Base-by-base conservation (phyloP, 371 early-diverging fungal genomes). In the Funneliformis caledonium region DNA sequence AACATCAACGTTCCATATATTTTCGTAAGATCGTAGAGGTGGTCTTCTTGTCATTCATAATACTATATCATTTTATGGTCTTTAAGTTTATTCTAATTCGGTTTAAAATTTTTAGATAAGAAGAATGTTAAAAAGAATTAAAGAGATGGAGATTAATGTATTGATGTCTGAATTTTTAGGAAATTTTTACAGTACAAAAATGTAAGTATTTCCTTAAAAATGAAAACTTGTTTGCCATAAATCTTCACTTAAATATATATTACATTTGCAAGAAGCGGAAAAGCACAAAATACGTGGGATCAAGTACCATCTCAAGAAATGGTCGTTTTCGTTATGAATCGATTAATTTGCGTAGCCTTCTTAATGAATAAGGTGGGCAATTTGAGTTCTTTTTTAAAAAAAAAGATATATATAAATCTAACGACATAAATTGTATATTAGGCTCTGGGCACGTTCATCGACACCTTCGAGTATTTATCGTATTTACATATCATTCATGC, bases 11-110 rank as follows among this genome's bases (percentile, higher is more conserved):
- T 10, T 62, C 88, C 10, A 78, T 75, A 14, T 84, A 87, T 70
- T 88, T 87, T 80, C 80, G 83, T 26, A 83, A 82, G 70, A 72
- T 88, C 3, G 72, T 80, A 31, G 87, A 86, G 84, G 87, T 88
- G 76, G 37, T 37, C 37, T 37, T 37, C 1, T 37, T 6, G 56
- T 11, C 56, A 50, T 50, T 52, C 6, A 52, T 52, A 52, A 37
- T 47, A 31, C n/a, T 60, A 6, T 5, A 26, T 12, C 6, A 10
- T 5, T 16, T 14, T 14, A 16, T 52, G 60, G 19, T 43, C 42
- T 68, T 14, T 14, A 31, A 16, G 2, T 43, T 16, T 65, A 37
- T 65, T 43, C 10, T 68, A 42, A 42, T 33, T 68, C 4, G 10
- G 43, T 42, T 16, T 43, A 19, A 65, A 65, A 68, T 61, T 4